Evolutionary conservation across 768 basidiomycete genomes (phyloP), one percentile per base, ranked within the genome.

Genomic region (Suillus luteus): DNA sequence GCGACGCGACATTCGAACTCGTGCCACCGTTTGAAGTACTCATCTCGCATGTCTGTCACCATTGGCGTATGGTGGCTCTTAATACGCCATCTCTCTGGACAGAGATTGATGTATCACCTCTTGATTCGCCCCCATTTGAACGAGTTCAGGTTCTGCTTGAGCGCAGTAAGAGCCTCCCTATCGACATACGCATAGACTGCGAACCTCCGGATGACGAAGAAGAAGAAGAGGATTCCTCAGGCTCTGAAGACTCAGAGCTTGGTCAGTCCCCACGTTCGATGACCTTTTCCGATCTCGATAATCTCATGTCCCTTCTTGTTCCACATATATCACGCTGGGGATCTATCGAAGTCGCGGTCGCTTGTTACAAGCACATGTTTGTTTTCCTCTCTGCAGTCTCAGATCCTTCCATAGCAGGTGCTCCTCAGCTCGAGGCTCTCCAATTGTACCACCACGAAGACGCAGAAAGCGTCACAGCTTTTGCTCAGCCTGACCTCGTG

Each of bases 11-110:
- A 33, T 43, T 35, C 43, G 61, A 62, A 9, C 35, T 7, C 33
- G 51, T 43, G 52, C 74, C 73, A 40, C 63, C 77, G 2, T 87
- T 86, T 70, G 81, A 83, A 66, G 75, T 86, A 35, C 75, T 86
- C 67, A 85, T 82, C 15, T 87, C 87, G 19, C 87, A 87, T 67
- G 82, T 88, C 11, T 89, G 87, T 71, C 75, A 68, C 31, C 84
- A 81, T 62, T 89, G 88, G 88, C 84, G 87, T 55, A 75, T 74
- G 41, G 67, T 81, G 1, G 82, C 86, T 3, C 61, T 89, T 35
- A 80, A 81, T 37, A 83, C 83, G 0, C 84, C 86, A 0, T 75
- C 77, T 10, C 78, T 90, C 19, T 90, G 88, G 88, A 83, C 83
- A 12, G 72, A 64, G 37, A 76, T 90, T 49, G 10, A 8, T 1